Evolutionary conservation across 495 filamentous ascomycete species (phyloP).

Genomic region (Daldinia childiae): DNA sequence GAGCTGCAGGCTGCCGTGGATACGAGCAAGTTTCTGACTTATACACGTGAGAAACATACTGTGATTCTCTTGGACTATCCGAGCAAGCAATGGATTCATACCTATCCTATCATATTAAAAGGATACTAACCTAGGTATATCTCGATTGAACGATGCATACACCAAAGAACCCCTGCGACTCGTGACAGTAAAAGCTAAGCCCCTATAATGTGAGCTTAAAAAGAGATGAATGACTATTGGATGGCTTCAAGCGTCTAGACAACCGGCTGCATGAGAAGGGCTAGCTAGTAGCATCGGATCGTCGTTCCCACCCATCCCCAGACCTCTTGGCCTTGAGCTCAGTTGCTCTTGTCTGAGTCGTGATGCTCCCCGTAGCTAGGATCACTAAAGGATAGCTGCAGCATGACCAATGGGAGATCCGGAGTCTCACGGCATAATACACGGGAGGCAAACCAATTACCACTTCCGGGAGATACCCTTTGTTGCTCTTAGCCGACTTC

Average conservation of each 20-base stretch:
- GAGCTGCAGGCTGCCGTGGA: conserved; percentile 4
- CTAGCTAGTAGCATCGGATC: conserved; percentile 18
- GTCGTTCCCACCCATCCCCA: background rate
- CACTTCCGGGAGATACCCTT: conserved; percentile 27
- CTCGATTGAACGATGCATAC: conserved; percentile 4
- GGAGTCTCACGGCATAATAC: conserved; percentile 19
- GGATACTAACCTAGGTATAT: conserved; percentile 9
- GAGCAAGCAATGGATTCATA: background rate
- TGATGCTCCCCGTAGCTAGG: conserved; percentile 24
- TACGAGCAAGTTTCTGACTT: background rate
- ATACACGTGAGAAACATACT: background rate
- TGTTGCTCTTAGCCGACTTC: conserved; percentile 15
- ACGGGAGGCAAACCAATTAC: conserved; percentile 34
- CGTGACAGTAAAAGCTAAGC: conserved; percentile 14
- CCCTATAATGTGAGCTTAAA: background rate
- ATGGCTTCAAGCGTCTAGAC: background rate
- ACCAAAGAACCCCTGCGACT: conserved; percentile 21
- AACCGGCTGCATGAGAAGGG: background rate
- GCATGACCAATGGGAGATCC: conserved; percentile 30
- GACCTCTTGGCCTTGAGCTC: background rate
- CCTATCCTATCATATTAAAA: background rate
- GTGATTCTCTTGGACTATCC: background rate
- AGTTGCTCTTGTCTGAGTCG: conserved; percentile 24
- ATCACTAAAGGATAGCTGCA: conserved; percentile 10
- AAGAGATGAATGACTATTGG: conserved; percentile 10